Evolutionary conservation across 495 filamentous ascomycete species (phyloP).

Genomic region (Trichocladium antarcticum): DNA sequence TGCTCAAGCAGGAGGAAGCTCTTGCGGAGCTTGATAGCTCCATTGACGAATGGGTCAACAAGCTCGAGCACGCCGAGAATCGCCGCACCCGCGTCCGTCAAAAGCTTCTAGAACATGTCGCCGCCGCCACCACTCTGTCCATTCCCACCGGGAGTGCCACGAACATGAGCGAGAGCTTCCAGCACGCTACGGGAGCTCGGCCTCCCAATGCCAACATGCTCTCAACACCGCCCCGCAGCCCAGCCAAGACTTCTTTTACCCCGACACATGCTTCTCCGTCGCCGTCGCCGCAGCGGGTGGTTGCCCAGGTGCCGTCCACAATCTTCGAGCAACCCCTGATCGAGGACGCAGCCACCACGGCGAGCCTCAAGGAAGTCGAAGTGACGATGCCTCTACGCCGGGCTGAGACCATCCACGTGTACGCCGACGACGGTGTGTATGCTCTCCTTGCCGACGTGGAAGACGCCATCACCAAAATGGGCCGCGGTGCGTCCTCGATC

Average conservation of each 20-base stretch:
- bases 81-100: conserved; percentile 56
- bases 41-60: conserved; percentile 64
- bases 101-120: conserved; percentile 65
- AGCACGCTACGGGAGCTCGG: conserved; percentile 31
- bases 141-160: conserved; percentile 22
- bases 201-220: conserved; percentile 30
- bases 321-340: conserved; percentile 36
- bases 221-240: conserved; percentile 40
- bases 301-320: conserved; percentile 37
- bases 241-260: conserved; percentile 27
- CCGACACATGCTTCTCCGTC: conserved; percentile 24
- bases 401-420: conserved; percentile 56
- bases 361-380: conserved; percentile 17
- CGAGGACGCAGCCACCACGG: conserved; percentile 26
- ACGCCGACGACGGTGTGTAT: conserved; percentile 53
- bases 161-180: conserved; percentile 31
- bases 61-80: conserved; percentile 67
- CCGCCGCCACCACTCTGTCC: conserved; percentile 44
- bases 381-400: conserved; percentile 18
- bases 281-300: conserved; percentile 30
- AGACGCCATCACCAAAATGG: conserved; percentile 46
- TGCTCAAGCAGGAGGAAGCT: conserved; percentile 66
- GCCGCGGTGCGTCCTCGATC: conserved; percentile 15
- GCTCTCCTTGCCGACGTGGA: conserved; percentile 52
- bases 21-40: conserved; percentile 58